Evolutionary conservation across 2,329 filamentous ascomycete species (phyloP).

Genomic region (Fusarium poae): DNA sequence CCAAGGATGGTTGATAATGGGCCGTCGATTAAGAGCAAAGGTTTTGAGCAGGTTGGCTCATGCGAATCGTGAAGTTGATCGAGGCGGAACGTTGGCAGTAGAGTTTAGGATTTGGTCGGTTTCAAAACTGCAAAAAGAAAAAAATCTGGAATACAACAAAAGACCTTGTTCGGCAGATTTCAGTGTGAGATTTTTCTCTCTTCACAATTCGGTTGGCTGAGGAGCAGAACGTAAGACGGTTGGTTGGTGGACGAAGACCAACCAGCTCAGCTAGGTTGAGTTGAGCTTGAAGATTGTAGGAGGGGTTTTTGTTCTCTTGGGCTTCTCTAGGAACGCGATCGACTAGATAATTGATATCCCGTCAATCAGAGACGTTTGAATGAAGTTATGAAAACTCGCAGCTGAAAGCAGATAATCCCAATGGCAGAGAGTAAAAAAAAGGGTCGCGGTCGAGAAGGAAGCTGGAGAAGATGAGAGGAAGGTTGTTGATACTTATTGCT

Average conservation of each 20-base stretch:
- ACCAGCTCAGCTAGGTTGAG: conserved; percentile 31
- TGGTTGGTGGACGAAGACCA: conserved; percentile 38
- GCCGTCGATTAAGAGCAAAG: conserved; percentile 17
- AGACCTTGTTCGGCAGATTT: conserved; percentile 5
- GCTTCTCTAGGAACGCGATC: conserved; percentile 12
- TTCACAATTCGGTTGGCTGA: conserved; percentile 18
- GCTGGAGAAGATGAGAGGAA: conserved; percentile 47
- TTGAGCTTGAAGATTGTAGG: conserved; percentile 33
- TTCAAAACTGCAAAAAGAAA: background rate
- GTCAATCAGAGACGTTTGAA: background rate
- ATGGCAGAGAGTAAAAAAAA: conserved; percentile 25
- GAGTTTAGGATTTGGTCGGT: background rate
- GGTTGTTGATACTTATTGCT: conserved; percentile 51
- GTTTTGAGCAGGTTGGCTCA: conserved; percentile 23
- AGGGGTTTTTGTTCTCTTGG: conserved; percentile 37
- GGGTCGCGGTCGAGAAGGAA: conserved; percentile 40
- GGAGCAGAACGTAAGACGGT: conserved; percentile 16
- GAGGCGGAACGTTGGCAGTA: conserved; percentile 16
- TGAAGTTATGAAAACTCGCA: conserved; percentile 4
- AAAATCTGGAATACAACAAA: conserved; percentile 3
- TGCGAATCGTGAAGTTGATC: conserved; percentile 10
- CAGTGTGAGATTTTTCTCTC: conserved; percentile 8
- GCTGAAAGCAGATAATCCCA: conserved; percentile 18
- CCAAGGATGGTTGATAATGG: conserved; percentile 14
- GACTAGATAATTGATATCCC: conserved; percentile 1